Conservation (phyloP, 805 yeast species). For the Ogataea methylovora region DNA sequence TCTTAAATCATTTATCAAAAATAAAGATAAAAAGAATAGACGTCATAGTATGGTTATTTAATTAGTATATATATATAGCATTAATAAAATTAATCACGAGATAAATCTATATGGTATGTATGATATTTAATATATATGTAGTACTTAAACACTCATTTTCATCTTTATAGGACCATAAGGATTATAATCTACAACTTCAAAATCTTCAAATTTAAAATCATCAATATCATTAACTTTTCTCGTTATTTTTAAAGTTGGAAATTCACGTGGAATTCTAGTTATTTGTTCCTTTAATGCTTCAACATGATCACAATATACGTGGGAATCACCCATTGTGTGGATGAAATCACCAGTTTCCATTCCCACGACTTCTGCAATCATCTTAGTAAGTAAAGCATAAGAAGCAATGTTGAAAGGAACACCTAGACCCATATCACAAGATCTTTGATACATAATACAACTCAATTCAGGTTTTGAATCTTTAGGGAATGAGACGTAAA, state of each 20-base stretch:
- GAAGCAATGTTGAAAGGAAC: slow-evolving; percentile 98
- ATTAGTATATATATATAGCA: not conserved
- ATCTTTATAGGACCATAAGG: slow-evolving; percentile 82
- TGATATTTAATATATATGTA: not conserved
- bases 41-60: slow-evolving; percentile 1
- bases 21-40: not conserved
- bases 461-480: slow-evolving; percentile 60
- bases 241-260: slow-evolving; percentile 72
- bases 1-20: not conserved
- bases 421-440: slow-evolving; percentile 99
- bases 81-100: no score
- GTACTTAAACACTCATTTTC: slow-evolving; percentile 87
- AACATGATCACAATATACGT: slow-evolving; percentile 87
- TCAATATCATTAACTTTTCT: slow-evolving; percentile 69
- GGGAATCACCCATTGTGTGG: slow-evolving; percentile 96
- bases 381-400: slow-evolving; percentile 82
- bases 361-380: slow-evolving; percentile 94
- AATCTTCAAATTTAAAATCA: slow-evolving; percentile 84
- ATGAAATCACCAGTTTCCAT: slow-evolving; percentile 94
- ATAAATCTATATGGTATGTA: no score
- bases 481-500: slow-evolving; percentile 81
- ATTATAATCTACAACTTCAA: slow-evolving; percentile 68
- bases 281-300: slow-evolving; percentile 84
- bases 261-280: slow-evolving; percentile 62
- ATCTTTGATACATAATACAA: slow-evolving; percentile 88